Base-by-base conservation (phyloP, 2,329 filamentous ascomycete genomes). In the Gaeumannomyces tritici region DNA sequence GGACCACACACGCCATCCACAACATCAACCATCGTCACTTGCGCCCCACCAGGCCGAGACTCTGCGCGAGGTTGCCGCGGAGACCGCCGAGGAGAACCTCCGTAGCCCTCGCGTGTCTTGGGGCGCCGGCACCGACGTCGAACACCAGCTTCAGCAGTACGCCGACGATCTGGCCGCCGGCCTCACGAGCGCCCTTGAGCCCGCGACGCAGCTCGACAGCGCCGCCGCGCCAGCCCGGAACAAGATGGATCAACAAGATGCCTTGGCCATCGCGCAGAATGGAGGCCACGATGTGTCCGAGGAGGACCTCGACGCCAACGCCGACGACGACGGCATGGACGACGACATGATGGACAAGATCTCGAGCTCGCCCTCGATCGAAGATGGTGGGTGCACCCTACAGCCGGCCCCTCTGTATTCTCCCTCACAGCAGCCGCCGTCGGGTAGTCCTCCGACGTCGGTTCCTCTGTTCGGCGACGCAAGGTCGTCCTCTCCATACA, bases 271-370 rank as follows among this genome's bases (percentile, higher is more conserved):
- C 64, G 82, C 84, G 67, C 84, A 87, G 68, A 87, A 87, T 74
- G 85, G 83, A 65, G 83, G 81, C 66, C 72, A 77, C 35, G 77
- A 79, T 56, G 75, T 73, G 58, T 70, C 84, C 68, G 87, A 89
- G 66, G 85, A 82, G 59, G 87, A 90, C 66, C 76, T 85, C 70
- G 83, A 89, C 68, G 84, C 85, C 67, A 86, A 85, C 59, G 87
- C 88, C 69, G 89, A 82, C 59, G 85, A 90, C 64, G 89, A 90
- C 68, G 84, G 90, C 69, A 78, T 92, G 73, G 92, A 96, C 71
- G 93, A 97, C 76, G 93, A 98, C 75, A 87, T 96, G 87, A 91
- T 96, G 89, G 95, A 98, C 79, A 95, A 95, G 76, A 97, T 99
- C 68, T 98, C 93, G 70, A 98, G 93, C 76, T 98, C 93, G 70